phyloP scores from a whole-genome alignment of 2,329 filamentous ascomycete species.

The Sarocladium kiliense region DNA sequence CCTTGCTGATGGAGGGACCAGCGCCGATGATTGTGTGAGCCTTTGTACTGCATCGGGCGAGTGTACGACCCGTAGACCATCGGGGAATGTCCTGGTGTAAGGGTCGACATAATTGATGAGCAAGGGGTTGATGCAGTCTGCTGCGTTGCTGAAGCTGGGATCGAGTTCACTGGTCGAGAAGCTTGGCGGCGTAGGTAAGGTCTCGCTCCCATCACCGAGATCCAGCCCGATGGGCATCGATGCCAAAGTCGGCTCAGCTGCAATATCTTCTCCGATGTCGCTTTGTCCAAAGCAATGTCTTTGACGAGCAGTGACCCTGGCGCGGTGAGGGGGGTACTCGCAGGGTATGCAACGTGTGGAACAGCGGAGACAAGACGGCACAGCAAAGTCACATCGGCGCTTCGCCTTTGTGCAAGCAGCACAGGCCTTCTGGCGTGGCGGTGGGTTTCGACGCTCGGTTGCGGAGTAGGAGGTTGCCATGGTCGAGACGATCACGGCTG shows the following conservation, averaged over 20 bases:
- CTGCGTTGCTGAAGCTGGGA: background rate
- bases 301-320: slow-evolving; percentile 7
- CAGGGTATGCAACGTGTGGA: slow-evolving; percentile 41
- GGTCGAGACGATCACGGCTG: too few relatives aligned
- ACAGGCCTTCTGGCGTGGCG: slow-evolving; percentile 50
- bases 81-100: background rate
- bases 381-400: slow-evolving; percentile 47
- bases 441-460: slow-evolving; percentile 37
- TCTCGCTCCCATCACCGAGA: background rate
- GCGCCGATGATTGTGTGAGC: background rate
- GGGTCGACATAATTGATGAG: background rate
- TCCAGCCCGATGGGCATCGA: background rate
- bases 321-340: slow-evolving; percentile 30
- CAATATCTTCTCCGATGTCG: background rate
- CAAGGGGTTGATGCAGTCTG: background rate
- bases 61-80: background rate
- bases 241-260: background rate
- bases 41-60: background rate
- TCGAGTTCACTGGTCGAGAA: background rate
- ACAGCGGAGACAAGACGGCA: slow-evolving; percentile 49
- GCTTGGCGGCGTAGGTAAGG: background rate
- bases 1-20: slow-evolving; percentile 18
- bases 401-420: slow-evolving; percentile 51
- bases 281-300: background rate
- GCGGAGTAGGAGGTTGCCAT: slow-evolving; percentile 1